A percentile compares a stretch with the other conserved stretches of the same genome.
phyloP scores from a whole-genome alignment of 2,329 filamentous ascomycete genomes.

The Colletotrichum filicis region DNA sequence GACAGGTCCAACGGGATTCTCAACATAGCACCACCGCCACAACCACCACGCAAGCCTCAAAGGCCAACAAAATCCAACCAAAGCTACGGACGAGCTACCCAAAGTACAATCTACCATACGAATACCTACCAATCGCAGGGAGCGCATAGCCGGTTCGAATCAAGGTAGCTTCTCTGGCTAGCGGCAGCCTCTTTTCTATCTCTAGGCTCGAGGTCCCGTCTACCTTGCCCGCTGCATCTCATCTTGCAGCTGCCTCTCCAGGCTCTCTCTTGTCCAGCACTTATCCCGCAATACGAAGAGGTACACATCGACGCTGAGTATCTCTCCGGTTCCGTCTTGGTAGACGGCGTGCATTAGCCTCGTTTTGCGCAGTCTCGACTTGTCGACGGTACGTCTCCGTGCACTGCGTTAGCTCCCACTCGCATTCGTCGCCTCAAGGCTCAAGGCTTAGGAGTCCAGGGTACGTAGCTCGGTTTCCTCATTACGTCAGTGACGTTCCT shows the following conservation, averaged over 20 bases:
- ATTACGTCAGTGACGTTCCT: constrained; percentile 23
- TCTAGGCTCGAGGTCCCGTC: background rate
- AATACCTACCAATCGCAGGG: background rate
- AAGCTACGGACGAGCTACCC: background rate
- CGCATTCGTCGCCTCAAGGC: constrained; percentile 21
- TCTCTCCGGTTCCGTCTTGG: constrained; percentile 21
- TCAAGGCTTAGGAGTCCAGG: background rate
- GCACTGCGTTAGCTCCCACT: constrained; percentile 10
- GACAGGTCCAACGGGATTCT: background rate
- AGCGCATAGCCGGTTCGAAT: constrained; percentile 19
- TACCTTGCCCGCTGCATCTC: background rate
- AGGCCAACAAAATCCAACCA: constrained; percentile 13
- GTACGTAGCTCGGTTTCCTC: constrained; percentile 9
- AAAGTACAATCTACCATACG: background rate
- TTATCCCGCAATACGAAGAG: background rate
- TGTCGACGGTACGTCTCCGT: background rate
- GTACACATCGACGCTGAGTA: background rate
- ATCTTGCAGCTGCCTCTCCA: background rate
- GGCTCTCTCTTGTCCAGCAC: background rate
- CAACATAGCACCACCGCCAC: background rate
- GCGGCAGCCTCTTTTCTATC: background rate
- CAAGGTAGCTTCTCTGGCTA: background rate
- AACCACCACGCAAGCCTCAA: background rate
- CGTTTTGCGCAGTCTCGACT: background rate
- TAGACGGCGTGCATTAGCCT: constrained; percentile 25